phyloP scores from a whole-genome alignment of 345 rosid genomes.

The Salix exigua region DNA sequence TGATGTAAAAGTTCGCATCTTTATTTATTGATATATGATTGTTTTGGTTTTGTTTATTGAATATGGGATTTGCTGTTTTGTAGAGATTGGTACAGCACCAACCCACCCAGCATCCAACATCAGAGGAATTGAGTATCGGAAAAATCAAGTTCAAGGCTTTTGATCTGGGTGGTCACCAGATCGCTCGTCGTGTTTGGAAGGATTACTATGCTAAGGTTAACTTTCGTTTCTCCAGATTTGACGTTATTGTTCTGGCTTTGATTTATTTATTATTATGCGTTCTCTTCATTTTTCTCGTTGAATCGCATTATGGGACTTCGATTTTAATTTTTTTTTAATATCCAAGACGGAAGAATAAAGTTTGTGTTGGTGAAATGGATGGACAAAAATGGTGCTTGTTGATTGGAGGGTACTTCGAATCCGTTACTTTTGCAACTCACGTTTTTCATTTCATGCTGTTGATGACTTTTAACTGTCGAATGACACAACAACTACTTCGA shows the following conservation, averaged over 20 bases:
- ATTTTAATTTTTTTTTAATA: background rate
- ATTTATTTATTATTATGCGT: background rate
- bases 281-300: background rate
- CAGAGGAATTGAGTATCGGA: slow-evolving; percentile 75
- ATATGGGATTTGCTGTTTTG: slow-evolving; percentile 11
- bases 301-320: background rate
- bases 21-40: background rate
- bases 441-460: background rate
- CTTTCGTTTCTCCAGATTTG: background rate
- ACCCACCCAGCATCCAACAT: slow-evolving; percentile 73
- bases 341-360: background rate
- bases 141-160: slow-evolving; percentile 84
- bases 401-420: background rate
- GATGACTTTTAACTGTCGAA: background rate
- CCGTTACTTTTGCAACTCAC: background rate
- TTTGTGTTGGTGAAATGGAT: background rate
- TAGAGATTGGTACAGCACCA: slow-evolving; percentile 78
- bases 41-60: background rate
- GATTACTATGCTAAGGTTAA: slow-evolving; percentile 70
- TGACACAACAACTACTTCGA: background rate
- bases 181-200: slow-evolving; percentile 81
- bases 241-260: background rate
- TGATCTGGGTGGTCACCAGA: slow-evolving; percentile 79
- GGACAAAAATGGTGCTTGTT: background rate
- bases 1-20: background rate